Evolutionary conservation across 805 yeast genomes (phyloP).

Genomic region (Millerozyma miso): DNA sequence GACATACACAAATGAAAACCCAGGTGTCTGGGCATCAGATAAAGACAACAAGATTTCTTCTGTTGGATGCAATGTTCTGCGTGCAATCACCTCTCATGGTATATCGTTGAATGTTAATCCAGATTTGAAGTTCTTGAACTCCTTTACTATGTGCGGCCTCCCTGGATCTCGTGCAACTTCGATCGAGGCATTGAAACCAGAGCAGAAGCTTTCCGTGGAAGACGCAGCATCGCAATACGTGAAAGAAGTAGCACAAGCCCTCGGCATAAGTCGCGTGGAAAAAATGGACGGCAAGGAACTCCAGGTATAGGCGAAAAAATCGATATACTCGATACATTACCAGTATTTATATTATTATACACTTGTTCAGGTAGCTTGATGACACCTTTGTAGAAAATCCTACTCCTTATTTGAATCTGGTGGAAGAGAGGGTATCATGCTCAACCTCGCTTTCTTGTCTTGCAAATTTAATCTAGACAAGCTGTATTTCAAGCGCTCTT

Average conservation of each 20-base stretch:
- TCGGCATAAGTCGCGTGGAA: slow-evolving; percentile 31
- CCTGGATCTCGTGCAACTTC: slow-evolving; percentile 46
- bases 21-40: slow-evolving; percentile 81
- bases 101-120: slow-evolving; percentile 75
- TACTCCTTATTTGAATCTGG: slow-evolving; percentile 3
- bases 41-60: slow-evolving; percentile 70
- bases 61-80: slow-evolving; percentile 80
- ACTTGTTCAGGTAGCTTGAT: slow-evolving; percentile 69
- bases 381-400: no score
- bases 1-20: slow-evolving; percentile 57
- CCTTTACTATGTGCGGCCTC: slow-evolving; percentile 82
- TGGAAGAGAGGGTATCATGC: slow-evolving; percentile 10
- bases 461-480: slow-evolving; percentile 22
- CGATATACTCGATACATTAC: not conserved
- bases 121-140: slow-evolving; percentile 65
- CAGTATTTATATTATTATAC: slow-evolving; percentile 1
- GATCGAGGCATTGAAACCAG: slow-evolving; percentile 17
- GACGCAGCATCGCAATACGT: slow-evolving; percentile 32
- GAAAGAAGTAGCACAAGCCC: slow-evolving; percentile 31
- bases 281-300: slow-evolving; percentile 31
- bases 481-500: slow-evolving; percentile 40
- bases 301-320: slow-evolving; percentile 4
- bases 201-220: slow-evolving; percentile 11
- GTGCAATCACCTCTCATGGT: slow-evolving; percentile 88
- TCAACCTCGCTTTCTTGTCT: slow-evolving; percentile 15